Conservation (phyloP, 495 filamentous ascomycete species). For the Penicillium canariense region DNA sequence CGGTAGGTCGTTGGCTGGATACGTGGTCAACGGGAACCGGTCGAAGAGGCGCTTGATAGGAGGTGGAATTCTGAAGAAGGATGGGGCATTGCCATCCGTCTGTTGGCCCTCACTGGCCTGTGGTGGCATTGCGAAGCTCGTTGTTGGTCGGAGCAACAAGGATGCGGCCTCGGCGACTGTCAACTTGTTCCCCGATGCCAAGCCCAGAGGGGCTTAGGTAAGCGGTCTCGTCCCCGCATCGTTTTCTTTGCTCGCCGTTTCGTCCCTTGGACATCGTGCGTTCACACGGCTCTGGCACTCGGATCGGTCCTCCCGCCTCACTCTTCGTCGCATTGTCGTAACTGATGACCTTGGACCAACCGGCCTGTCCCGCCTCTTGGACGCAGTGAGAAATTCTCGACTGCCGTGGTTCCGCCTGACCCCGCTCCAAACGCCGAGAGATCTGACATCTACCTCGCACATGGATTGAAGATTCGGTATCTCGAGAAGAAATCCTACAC, state of each 20-base stretch:
- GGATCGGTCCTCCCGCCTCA: neutral
- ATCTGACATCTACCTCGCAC: neutral
- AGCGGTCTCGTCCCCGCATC: constrained; percentile 10
- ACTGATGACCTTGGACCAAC: constrained; percentile 2
- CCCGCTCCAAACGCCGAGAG: constrained; percentile 2
- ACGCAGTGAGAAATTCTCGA: neutral
- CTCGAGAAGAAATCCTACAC: neutral
- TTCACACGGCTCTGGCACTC: neutral
- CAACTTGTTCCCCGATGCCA: constrained; percentile 4
- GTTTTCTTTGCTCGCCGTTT: constrained; percentile 5
- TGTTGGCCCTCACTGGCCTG: constrained; percentile 26
- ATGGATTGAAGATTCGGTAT: neutral
- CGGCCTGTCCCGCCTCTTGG: neutral
- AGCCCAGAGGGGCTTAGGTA: constrained; percentile 11
- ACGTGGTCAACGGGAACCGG: constrained; percentile 71
- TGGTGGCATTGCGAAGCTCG: constrained; percentile 34
- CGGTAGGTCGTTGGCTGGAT: constrained; percentile 77
- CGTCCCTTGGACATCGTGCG: neutral
- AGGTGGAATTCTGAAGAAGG: constrained; percentile 66
- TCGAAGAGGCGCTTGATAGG: constrained; percentile 82
- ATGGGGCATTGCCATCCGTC: constrained; percentile 17
- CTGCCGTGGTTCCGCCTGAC: neutral
- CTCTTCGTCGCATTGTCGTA: constrained; percentile 3
- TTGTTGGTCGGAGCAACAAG: constrained; percentile 8
- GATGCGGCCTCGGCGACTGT: constrained; percentile 5